A percentile compares a stretch with the other conserved stretches of the same genome.
Conservation (phyloP, 192 early-diverging fungal species). For the Umbelopsis ramanniana region DNA sequence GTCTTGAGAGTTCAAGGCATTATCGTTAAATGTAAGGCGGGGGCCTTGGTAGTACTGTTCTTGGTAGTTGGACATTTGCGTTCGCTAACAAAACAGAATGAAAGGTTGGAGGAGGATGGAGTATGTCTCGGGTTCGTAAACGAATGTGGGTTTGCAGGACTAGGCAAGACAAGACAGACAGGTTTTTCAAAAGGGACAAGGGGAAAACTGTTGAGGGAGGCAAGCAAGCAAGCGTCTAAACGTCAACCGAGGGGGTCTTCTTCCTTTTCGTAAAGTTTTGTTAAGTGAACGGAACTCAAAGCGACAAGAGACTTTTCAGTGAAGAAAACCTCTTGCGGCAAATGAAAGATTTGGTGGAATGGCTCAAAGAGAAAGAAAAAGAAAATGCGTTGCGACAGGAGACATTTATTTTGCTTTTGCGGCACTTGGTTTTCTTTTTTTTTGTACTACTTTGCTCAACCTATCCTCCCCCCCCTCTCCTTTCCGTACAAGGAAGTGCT, state of each 20-base stretch:
- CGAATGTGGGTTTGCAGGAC: no score
- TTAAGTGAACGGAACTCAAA: constrained; percentile 7
- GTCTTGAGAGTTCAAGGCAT: background rate
- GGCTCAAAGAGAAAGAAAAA: constrained; percentile 26
- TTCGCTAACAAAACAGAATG: constrained; percentile 15
- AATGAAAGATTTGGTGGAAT: constrained; percentile 20
- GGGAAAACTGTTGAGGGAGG: background rate
- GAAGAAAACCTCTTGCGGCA: constrained; percentile 20
- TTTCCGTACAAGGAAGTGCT: constrained; percentile 9
- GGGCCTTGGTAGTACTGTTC: constrained; percentile 23
- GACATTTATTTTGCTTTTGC: background rate
- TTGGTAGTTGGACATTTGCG: constrained; percentile 17
- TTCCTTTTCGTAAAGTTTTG: constrained; percentile 19
- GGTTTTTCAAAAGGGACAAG: background rate
- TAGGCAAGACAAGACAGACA: background rate
- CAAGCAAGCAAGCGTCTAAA: background rate
- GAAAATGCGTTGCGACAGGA: background rate
- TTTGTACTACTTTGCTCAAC: background rate
- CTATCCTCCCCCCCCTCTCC: constrained; percentile 4
- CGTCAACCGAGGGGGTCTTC: background rate
- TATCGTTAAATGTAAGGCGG: constrained; percentile 15
- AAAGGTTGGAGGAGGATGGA: background rate
- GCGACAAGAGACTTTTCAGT: constrained; percentile 20
- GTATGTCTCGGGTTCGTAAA: constrained; percentile 1
- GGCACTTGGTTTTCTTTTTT: background rate